A percentile compares a stretch with the other conserved stretches of the same genome.
Conservation (phyloP, 768 basidiomycete genomes). For the Collybiopsis luxurians region DNA sequence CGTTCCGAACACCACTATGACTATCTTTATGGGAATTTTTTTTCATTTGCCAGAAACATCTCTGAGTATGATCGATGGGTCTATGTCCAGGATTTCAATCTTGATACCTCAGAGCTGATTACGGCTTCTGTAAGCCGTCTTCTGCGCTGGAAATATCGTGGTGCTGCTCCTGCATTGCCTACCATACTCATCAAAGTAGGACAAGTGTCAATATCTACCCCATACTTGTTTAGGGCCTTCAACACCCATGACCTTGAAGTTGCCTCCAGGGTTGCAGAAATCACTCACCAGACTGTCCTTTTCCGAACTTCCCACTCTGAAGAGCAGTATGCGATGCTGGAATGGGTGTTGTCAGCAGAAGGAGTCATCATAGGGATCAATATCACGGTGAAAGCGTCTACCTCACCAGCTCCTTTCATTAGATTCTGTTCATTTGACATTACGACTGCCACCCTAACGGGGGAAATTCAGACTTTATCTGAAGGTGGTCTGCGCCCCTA, state of each 20-base stretch:
- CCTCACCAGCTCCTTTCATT: slow-evolving; percentile 32
- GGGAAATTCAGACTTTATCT: slow-evolving; percentile 29
- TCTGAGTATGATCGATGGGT: slow-evolving; percentile 32
- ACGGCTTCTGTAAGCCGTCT: slow-evolving; percentile 27
- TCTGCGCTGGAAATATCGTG: slow-evolving; percentile 33
- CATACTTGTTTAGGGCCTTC: slow-evolving; percentile 37
- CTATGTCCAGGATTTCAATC: slow-evolving; percentile 31
- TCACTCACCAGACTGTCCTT: slow-evolving; percentile 32
- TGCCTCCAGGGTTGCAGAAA: slow-evolving; percentile 28
- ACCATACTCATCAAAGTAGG: slow-evolving; percentile 38
- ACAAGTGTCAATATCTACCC: slow-evolving; percentile 26
- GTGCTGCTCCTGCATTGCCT: slow-evolving; percentile 27
- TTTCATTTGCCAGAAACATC: slow-evolving; percentile 28
- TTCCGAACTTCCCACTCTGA: slow-evolving; percentile 30
- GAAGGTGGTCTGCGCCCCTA: slow-evolving; percentile 38
- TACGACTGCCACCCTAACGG: slow-evolving; percentile 30
- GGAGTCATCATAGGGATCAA: slow-evolving; percentile 34
- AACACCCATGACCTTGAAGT: slow-evolving; percentile 33
- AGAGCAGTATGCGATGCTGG: slow-evolving; percentile 35
- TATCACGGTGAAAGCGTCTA: slow-evolving; percentile 33
- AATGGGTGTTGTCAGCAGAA: slow-evolving; percentile 35
- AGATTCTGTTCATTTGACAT: slow-evolving; percentile 37
- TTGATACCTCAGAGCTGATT: slow-evolving; percentile 27
- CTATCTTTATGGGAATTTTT: slow-evolving; percentile 38
- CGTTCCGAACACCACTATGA: slow-evolving; percentile 38